Conservation (phyloP, 164 flowering plant genomes). For the Liriodendron chinense region DNA sequence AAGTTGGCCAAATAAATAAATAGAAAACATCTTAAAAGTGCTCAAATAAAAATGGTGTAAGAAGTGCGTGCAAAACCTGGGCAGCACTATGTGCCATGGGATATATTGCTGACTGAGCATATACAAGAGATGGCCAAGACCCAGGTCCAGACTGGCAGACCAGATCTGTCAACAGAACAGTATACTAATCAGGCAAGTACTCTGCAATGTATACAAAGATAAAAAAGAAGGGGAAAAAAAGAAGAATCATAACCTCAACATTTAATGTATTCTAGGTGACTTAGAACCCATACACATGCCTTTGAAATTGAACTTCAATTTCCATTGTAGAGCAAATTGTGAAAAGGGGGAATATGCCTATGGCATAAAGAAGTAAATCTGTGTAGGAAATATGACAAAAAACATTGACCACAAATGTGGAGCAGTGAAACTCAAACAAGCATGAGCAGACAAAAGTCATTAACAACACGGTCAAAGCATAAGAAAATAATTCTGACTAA, state of each 20-base stretch:
- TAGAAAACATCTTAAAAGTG: neutral
- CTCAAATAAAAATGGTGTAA: neutral
- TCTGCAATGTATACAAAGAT: neutral
- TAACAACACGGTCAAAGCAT: no score
- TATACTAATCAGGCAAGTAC: neutral
- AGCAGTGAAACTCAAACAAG: neutral
- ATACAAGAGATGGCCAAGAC: constrained; percentile 85
- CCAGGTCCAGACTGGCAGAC: constrained; percentile 99
- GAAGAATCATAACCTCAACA: no score
- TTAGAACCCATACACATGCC: neutral
- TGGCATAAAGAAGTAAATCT: neutral
- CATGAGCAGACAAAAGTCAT: neutral
- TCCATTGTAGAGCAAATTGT: neutral
- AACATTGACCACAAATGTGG: neutral
- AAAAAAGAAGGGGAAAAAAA: neutral
- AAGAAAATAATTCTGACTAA: no score
- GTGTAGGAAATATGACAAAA: neutral
- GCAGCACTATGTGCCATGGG: constrained; percentile 98
- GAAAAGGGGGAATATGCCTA: neutral
- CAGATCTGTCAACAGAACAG: constrained; percentile 56
- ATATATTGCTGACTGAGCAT: constrained; percentile 79
- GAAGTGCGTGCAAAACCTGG: constrained; percentile 51
- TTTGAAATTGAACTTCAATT: neutral
- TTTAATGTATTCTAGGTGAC: neutral
- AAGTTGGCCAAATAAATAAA: no score